Percentiles rank a stretch among this genome's conserved stretches.
phyloP scores from a whole-genome alignment of 192 early-diverging fungal genomes.

The Jimgerdemannia flammicorona region DNA sequence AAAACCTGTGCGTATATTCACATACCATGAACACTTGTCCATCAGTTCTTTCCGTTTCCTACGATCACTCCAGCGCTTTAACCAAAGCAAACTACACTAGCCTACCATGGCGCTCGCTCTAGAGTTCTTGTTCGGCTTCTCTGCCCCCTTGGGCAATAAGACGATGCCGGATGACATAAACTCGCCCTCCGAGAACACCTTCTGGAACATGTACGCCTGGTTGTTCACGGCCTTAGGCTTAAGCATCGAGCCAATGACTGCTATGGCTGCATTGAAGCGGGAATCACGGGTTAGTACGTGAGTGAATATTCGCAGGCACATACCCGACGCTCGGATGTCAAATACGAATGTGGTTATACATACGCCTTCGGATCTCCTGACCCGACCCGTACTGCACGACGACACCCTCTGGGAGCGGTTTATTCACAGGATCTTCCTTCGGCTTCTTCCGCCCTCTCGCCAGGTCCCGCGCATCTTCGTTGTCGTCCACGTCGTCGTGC shows the following conservation, averaged over 20 bases:
- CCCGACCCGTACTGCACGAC: neutral
- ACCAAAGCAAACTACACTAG: too few species aligned
- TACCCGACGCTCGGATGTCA: too few species aligned
- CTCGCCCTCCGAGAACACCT: constrained; percentile 49
- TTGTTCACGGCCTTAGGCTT: neutral
- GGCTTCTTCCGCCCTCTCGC: neutral
- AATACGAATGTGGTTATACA: too few species aligned
- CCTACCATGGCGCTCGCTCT: constrained; percentile 42
- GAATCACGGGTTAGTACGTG: neutral
- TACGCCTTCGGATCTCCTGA: neutral
- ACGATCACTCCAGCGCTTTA: too few species aligned
- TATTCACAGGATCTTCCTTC: neutral
- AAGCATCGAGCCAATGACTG: neutral
- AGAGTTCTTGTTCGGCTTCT: constrained; percentile 49
- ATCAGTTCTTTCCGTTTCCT: too few species aligned
- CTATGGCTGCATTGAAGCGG: neutral
- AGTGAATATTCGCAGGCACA: neutral
- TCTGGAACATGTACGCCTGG: constrained; percentile 41
- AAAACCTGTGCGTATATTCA: constrained; percentile 26
- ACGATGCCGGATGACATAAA: constrained; percentile 46
- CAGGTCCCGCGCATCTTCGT: neutral
- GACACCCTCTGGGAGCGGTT: neutral
- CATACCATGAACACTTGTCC: neutral
- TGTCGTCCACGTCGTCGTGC: neutral
- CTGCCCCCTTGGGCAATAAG: constrained; percentile 42